Percentiles rank a stretch among this genome's conserved stretches.
Conservation (phyloP, 768 basidiomycete genomes). For the Cantharellus cinnabarinus region DNA sequence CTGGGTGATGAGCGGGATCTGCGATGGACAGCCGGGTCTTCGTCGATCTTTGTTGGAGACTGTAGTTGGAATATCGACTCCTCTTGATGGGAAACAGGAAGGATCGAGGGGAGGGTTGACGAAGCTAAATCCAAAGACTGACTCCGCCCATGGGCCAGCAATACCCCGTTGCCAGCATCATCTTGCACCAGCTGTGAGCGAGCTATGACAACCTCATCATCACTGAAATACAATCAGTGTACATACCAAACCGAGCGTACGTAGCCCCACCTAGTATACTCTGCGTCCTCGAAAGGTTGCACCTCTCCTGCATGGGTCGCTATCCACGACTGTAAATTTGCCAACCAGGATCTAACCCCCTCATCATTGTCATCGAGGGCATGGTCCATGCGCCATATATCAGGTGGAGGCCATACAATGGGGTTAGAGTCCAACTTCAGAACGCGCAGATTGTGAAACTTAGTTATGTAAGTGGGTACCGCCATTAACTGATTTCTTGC, state of each 20-base stretch:
- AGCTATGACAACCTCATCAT: conserved; percentile 20
- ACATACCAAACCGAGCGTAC: too few relatives aligned
- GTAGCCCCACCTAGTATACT: too few relatives aligned
- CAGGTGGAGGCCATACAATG: conserved; percentile 73
- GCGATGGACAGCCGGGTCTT: too few relatives aligned
- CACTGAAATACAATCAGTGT: conserved; percentile 21
- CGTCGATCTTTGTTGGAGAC: too few relatives aligned
- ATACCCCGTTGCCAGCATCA: neutral
- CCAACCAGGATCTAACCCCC: conserved; percentile 64
- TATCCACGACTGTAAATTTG: conserved; percentile 16
- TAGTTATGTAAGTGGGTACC: conserved; percentile 57
- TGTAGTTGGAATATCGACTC: too few relatives aligned
- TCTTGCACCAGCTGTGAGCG: conserved; percentile 3
- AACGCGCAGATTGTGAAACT: conserved; percentile 52
- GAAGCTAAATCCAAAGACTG: conserved; percentile 26
- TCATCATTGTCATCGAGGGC: conserved; percentile 22
- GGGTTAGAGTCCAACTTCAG: conserved; percentile 84
- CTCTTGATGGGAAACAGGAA: neutral
- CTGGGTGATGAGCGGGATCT: too few relatives aligned
- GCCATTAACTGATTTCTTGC: conserved; percentile 66
- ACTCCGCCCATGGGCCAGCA: neutral
- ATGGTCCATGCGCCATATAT: conserved; percentile 19
- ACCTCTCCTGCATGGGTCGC: too few relatives aligned
- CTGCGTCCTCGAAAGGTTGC: too few relatives aligned
- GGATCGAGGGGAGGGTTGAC: neutral